phyloP scores from a whole-genome alignment of 805 yeast species.

The Huiozyma sinensis region DNA sequence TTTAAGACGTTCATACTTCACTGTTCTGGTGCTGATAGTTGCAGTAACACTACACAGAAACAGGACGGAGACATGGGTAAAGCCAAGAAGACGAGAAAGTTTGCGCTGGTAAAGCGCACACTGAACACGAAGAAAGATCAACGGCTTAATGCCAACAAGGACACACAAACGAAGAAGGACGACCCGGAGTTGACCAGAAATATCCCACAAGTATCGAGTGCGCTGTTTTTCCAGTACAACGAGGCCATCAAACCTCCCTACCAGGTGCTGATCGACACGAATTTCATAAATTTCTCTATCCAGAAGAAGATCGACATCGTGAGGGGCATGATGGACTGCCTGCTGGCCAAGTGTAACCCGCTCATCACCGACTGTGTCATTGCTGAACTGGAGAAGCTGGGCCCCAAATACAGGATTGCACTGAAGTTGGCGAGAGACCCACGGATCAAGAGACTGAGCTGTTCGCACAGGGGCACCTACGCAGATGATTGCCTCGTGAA shows the following conservation, averaged over 20 bases:
- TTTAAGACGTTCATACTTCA: too few relatives aligned
- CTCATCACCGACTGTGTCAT: conserved; percentile 93
- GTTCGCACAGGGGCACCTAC: conserved; percentile 91
- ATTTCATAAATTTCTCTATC: conserved; percentile 91
- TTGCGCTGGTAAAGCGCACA: conserved; percentile 83
- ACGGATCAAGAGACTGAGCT: conserved; percentile 72
- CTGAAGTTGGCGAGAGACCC: conserved; percentile 89
- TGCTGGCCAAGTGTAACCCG: conserved; percentile 92
- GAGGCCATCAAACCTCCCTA: conserved; percentile 96
- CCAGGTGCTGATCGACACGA: conserved; percentile 91
- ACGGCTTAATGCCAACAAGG: conserved; percentile 35
- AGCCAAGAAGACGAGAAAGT: conserved; percentile 93
- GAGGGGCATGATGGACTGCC: conserved; percentile 94
- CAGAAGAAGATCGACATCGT: conserved; percentile 91
- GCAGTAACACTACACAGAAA: neutral
- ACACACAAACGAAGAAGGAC: conserved; percentile 34
- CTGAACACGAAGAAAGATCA: conserved; percentile 59
- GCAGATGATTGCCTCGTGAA: conserved; percentile 96
- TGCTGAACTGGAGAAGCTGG: conserved; percentile 95
- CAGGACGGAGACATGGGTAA: conserved; percentile 67
- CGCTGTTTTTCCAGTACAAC: conserved; percentile 89
- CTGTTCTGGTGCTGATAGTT: too few relatives aligned
- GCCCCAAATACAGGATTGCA: conserved; percentile 91
- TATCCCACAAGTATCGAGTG: conserved; percentile 90
- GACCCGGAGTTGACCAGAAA: conserved; percentile 71